Evolutionary conservation across 1,284 basidiomycete genomes (phyloP).

Genomic region (Abortiporus biennis): DNA sequence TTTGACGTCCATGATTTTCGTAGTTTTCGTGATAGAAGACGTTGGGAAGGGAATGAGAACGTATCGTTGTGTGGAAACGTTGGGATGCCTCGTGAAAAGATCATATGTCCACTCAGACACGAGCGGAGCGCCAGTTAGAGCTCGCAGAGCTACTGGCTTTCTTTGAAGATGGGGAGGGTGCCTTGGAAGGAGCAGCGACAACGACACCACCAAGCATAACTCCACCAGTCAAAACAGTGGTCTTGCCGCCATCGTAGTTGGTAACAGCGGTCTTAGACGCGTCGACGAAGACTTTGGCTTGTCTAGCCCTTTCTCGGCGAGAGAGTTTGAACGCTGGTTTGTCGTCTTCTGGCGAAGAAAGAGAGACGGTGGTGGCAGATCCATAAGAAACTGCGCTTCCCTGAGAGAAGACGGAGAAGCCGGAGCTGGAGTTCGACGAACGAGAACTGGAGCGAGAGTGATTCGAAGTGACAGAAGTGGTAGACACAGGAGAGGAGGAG

Average conservation of each 20-base stretch:
- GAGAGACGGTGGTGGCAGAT: constrained; percentile 32
- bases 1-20: constrained; percentile 15
- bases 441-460: constrained; percentile 73
- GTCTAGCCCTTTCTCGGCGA: constrained; percentile 59
- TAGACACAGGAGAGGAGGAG: constrained; percentile 41
- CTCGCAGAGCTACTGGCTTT: constrained; percentile 23
- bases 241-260: constrained; percentile 80
- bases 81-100: constrained; percentile 18
- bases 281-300: constrained; percentile 66
- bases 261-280: constrained; percentile 68
- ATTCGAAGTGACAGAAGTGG: constrained; percentile 49
- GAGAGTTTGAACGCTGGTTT: constrained; percentile 41
- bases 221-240: constrained; percentile 76
- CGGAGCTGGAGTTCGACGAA: constrained; percentile 65
- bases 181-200: constrained; percentile 28
- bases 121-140: constrained; percentile 43
- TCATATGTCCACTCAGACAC: constrained; percentile 23
- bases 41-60: too few species aligned
- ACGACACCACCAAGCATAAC: constrained; percentile 73
- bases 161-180: constrained; percentile 16
- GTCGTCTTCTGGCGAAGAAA: constrained; percentile 24
- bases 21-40: constrained; percentile 24
- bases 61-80: constrained; percentile 18
- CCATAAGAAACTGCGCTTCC: constrained; percentile 31
- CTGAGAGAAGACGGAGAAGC: constrained; percentile 48